phyloP scores from a whole-genome alignment of 352 stramenopile species.

The Elongisporangium anandrum region DNA sequence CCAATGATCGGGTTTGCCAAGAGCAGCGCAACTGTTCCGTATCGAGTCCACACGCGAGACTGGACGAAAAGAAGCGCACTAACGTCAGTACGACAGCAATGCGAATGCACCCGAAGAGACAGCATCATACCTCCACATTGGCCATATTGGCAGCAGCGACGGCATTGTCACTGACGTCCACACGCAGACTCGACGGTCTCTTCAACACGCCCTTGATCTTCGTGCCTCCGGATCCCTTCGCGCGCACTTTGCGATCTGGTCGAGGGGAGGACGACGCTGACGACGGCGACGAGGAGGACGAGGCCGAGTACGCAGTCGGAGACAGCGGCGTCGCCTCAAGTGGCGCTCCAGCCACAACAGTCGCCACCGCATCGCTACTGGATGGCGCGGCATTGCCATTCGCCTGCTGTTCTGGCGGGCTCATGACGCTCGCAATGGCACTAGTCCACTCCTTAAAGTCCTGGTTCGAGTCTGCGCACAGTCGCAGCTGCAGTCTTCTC shows the following conservation, averaged over 20 bases:
- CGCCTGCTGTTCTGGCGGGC: conserved; percentile 17
- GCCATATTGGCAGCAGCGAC: not conserved
- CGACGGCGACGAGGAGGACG: conserved; percentile 6
- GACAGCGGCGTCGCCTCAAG: not conserved
- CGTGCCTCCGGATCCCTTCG: not conserved
- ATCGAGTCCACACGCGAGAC: not conserved
- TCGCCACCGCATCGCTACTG: not conserved
- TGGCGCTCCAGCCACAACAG: not conserved
- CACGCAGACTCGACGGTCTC: not conserved
- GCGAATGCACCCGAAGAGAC: not conserved
- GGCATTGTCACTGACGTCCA: not conserved
- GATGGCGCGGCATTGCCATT: conserved; percentile 1
- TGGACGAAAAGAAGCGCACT: not conserved
- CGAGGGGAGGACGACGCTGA: conserved; percentile 4
- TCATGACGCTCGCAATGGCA: conserved; percentile 64
- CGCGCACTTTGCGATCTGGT: not conserved
- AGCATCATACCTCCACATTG: not conserved
- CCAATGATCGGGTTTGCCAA: conserved; percentile 26
- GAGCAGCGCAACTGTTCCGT: conserved; percentile 22
- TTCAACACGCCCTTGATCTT: not conserved
- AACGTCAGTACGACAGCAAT: not conserved
- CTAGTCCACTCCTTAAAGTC: conserved; percentile 78
- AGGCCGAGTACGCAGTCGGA: not conserved
- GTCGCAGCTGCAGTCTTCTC: conserved; percentile 23
- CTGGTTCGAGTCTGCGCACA: conserved; percentile 64